These are phyloP conservation scores for Borealophlyctis nickersoniae DNA, from an alignment of 192 early-diverging fungal genomes.

Conservation along the genomic window DNA sequence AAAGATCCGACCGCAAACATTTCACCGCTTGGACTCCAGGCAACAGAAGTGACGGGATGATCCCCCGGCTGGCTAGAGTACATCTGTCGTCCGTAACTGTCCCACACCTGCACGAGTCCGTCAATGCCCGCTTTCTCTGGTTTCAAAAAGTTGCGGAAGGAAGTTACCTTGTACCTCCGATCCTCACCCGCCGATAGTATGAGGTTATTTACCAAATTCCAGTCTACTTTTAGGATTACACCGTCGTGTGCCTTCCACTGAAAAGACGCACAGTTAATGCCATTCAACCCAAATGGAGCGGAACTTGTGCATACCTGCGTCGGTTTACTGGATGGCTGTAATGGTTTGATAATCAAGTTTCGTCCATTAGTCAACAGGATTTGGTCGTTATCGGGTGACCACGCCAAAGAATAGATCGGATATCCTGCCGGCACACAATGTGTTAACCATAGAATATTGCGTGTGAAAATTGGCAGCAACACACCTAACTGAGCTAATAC, in stretches of 20 bases:
- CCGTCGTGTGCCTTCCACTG: conserved; percentile 65
- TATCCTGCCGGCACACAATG: conserved; percentile 28
- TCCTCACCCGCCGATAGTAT: conserved; percentile 65
- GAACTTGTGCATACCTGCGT: conserved; percentile 30
- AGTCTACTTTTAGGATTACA: conserved; percentile 52
- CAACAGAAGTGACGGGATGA: conserved; percentile 53
- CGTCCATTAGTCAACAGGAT: conserved; percentile 50
- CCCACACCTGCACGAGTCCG: no score
- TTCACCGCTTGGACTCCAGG: conserved; percentile 56
- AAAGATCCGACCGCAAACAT: conserved; percentile 61
- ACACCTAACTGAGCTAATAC: conserved; percentile 36
- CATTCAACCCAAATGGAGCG: neutral
- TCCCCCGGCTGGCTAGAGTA: conserved; percentile 46
- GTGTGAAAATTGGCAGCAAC: neutral
- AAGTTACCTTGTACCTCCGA: conserved; percentile 55
- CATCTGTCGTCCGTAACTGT: conserved; percentile 51
- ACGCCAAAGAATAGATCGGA: conserved; percentile 50
- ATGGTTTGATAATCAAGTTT: conserved; percentile 54
- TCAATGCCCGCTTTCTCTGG: no score
- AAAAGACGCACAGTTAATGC: neutral
- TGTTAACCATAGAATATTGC: neutral
- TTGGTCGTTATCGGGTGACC: conserved; percentile 58
- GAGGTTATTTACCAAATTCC: conserved; percentile 52
- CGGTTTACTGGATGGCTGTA: conserved; percentile 54
- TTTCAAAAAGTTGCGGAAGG: no score